Evolutionary conservation across 2,329 filamentous ascomycete species (phyloP), one percentile per base, ranked within the genome.

Genomic region (Colletotrichum sp.): DNA sequence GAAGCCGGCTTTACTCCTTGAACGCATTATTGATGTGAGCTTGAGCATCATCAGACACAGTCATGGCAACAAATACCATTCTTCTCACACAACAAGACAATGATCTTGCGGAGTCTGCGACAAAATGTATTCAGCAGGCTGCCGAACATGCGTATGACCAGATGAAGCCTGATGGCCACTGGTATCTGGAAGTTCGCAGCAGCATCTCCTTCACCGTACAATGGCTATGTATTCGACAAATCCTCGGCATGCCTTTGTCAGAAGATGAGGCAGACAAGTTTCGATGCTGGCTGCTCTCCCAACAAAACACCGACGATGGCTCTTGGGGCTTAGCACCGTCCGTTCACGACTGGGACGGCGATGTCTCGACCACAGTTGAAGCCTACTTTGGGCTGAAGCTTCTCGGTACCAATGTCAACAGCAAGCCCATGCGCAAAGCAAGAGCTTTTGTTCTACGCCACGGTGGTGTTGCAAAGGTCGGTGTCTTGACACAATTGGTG

Each of bases 381-480:
- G 70, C 62, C 32, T 72, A 67, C 63, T 67, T 72, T 32, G 70
- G 62, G 32, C 32, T 72, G 70, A 72, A 72, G 49, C 70, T 72
- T 7, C 70, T 72, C 21, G 63, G 70, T 9, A 66, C 44, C 2
- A 15, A 63, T 3, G n/a, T 60, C 10, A 26, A 72, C 13, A 59
- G 28, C 52, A 67, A 72, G 34, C 32, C 63, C 26, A 72, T 72
- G 70, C 70, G 70, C 24, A 57, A 12, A 18, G 70, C 70, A 13
- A 66, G 52, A 16, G 32, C 32, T 12, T 72, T 72, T 7, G 26
- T 49, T 7, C 39, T 72, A 2, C 21, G 63, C 6, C 32, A 60
- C 2, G 70, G 70, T 9, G 70, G 70, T n/a, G 24, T 67, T 5
- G 32, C 21, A 4, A 36, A 32, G 6, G 63, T 72, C 5, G 70